Conservation (phyloP, 306 rosid genomes). For the Parietaria judaica region DNA sequence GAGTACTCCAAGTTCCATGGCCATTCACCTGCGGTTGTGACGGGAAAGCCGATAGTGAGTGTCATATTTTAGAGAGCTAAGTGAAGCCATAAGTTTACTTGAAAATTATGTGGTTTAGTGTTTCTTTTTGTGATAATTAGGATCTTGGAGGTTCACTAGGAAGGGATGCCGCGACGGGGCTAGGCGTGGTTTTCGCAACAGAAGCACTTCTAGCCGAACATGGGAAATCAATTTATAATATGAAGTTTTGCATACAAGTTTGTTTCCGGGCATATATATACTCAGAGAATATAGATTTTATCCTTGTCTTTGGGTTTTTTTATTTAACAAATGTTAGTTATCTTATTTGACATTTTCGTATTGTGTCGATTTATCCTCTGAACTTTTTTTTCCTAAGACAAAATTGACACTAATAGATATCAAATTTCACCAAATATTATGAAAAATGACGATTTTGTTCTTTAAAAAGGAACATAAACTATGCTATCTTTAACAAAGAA, state of each 20-base stretch:
- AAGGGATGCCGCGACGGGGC: slow-evolving; percentile 62
- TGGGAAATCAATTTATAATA: slow-evolving; percentile 37
- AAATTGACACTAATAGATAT: no score
- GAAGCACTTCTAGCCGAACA: slow-evolving; percentile 57
- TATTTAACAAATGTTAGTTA: no score
- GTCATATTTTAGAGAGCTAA: neutral
- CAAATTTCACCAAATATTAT: no score
- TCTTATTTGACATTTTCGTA: no score
- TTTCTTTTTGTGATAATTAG: slow-evolving; percentile 10
- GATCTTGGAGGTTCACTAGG: slow-evolving; percentile 64
- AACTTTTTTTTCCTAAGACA: no score
- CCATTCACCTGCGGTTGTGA: slow-evolving; percentile 57
- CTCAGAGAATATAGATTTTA: no score
- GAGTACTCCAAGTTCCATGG: slow-evolving; percentile 64
- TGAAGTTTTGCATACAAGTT: slow-evolving; percentile 52
- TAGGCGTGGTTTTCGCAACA: slow-evolving; percentile 50
- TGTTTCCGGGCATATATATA: no score
- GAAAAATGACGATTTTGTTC: no score
- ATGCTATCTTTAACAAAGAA: no score
- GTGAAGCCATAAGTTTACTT: neutral
- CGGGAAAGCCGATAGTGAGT: slow-evolving; percentile 60
- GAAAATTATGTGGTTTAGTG: neutral
- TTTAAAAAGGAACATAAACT: no score
- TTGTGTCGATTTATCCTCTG: no score
- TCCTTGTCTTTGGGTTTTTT: no score